These are phyloP conservation scores for Candida ipomoeae DNA, from an alignment of 805 yeast genomes.

Conservation along the genomic window DNA sequence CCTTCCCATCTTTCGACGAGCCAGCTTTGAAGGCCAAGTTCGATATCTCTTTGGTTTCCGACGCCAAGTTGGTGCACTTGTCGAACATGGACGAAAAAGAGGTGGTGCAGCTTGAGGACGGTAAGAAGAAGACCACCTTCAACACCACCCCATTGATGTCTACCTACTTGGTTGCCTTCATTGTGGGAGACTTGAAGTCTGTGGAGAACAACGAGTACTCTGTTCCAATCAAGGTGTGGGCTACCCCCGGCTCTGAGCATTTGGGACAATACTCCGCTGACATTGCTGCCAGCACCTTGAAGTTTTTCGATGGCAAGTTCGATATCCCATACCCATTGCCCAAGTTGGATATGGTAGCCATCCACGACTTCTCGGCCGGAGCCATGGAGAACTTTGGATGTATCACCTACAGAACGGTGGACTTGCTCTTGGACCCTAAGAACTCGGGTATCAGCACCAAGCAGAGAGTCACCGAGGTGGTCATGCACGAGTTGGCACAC, in stretches of 20 bases:
- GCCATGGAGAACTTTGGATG: conserved; percentile 90
- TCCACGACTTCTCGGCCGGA: conserved; percentile 80
- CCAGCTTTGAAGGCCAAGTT: conserved; percentile 76
- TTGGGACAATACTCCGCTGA: conserved; percentile 72
- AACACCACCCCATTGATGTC: conserved; percentile 80
- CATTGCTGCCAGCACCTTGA: conserved; percentile 69
- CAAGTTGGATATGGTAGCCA: conserved; percentile 77
- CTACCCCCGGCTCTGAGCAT: conserved; percentile 72
- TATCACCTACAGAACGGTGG: conserved; percentile 75
- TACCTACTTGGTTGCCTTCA: conserved; percentile 80
- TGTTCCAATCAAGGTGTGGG: conserved; percentile 75
- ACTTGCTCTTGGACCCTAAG: conserved; percentile 66
- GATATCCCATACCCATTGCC: conserved; percentile 77
- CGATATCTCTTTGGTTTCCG: conserved; percentile 58
- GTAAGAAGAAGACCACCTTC: conserved; percentile 55
- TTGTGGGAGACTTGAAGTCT: conserved; percentile 74
- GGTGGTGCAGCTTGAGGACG: conserved; percentile 38
- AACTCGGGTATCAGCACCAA: conserved; percentile 60
- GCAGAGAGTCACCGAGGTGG: conserved; percentile 79
- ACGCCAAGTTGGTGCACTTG: conserved; percentile 52
- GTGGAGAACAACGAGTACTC: conserved; percentile 63
- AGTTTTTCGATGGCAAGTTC: conserved; percentile 67
- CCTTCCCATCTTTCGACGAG: conserved; percentile 84
- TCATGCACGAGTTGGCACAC: conserved; percentile 85
- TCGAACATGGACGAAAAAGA: conserved; percentile 65